Conservation (phyloP, 2,329 filamentous ascomycete genomes). For the Aureobasidium melanogenum region DNA sequence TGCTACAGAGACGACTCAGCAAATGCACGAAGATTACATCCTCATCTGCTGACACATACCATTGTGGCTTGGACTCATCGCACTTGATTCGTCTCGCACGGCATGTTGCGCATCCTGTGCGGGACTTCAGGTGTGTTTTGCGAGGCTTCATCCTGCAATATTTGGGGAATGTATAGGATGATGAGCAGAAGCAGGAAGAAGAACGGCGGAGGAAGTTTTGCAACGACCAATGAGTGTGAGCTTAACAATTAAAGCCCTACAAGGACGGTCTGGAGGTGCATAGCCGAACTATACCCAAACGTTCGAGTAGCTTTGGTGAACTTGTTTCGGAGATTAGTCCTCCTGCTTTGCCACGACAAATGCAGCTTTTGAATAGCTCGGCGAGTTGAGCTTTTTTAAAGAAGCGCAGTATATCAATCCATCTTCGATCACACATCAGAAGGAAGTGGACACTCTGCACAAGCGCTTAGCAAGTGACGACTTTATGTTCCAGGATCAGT, state of each 20-base stretch:
- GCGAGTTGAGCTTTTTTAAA: neutral
- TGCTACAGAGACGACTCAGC: neutral
- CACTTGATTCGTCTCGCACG: neutral
- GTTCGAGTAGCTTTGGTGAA: neutral
- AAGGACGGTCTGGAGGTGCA: neutral
- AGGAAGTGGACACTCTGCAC: neutral
- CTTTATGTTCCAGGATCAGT: neutral
- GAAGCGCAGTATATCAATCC: neutral
- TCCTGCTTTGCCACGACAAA: neutral
- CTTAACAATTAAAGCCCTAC: neutral
- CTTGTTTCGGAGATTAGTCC: neutral
- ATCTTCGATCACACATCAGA: neutral
- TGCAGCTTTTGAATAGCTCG: neutral
- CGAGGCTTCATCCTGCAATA: neutral
- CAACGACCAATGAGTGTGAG: neutral
- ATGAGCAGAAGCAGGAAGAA: neutral
- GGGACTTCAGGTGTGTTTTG: slow-evolving; percentile 6
- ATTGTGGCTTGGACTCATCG: slow-evolving; percentile 5
- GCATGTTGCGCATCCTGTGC: slow-evolving; percentile 4
- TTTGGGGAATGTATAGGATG: neutral
- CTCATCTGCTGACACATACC: neutral
- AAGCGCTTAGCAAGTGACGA: neutral
- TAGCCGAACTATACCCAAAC: neutral
- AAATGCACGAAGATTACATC: neutral
- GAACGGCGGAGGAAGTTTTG: neutral